Evolutionary conservation across 2,329 filamentous ascomycete genomes (phyloP), one percentile per base, ranked within the genome.

Genomic region (Colletotrichum australisinense): DNA sequence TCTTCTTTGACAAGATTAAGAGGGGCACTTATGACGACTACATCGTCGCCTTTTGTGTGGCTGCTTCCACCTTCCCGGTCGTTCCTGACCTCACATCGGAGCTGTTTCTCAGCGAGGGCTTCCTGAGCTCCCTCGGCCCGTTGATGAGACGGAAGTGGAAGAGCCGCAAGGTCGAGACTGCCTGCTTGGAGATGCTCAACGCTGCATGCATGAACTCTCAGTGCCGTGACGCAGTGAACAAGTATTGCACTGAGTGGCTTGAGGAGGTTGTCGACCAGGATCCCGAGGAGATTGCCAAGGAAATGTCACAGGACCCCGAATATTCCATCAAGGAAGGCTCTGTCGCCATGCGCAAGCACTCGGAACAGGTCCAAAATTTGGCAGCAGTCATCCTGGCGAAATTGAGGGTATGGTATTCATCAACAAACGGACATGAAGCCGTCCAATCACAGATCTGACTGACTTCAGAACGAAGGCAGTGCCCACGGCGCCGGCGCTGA

Each of bases 41-140:
- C 76, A 94, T 98, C 67, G 88, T 97, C 63, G 95, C 95, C 6
- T 98, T 98, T 81, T 98, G 95, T 66, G 95, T 95, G n/a, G 95
- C 95, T 6, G 91, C 95, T 2, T 91, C 92, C 26, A 90, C 97
- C 9, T 99, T 99, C 80, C 95, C 97, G 1, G 89, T 99, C 65
- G 91, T 94, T 2, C 93, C 95, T 3, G 89, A 92, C 68, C 89
- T 94, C 56, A 94, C 93, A 2, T 88, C 94, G 3, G 88, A 91
- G 72, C 87, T 98, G 49, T 98, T 99, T 81, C 89, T 98, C 69
- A 95, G 92, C 46, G 94, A 98, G 76, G 94, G 94, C 3, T 98
- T 99, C 78, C 86, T 98, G 58, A 87, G 91, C 72, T 93, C 91
- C 68, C 88, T 98, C 7, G 92, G 93, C 19, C 91, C 93, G 16